Evolutionary conservation across 768 basidiomycete genomes (phyloP), one percentile per base, ranked within the genome.

Genomic region (Podaxis sp.): DNA sequence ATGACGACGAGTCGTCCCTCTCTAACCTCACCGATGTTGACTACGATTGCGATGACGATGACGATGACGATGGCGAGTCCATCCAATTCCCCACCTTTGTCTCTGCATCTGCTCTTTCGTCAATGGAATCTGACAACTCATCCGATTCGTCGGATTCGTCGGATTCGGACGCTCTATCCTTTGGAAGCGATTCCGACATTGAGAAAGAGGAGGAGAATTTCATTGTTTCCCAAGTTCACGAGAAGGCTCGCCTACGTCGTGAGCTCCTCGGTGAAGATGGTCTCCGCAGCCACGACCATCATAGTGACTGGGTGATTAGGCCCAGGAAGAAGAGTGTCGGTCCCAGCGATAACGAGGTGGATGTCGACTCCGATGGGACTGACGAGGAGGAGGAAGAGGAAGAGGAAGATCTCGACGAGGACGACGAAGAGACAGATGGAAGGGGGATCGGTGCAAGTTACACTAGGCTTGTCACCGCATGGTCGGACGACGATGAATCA

Each of bases 401-500:
- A 0, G 78, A 75, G 0, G 77, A 73, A 1, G 80, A 80, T 12
- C 73, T 75, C 24, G 80, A 80, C 2, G 77, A 77, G 48, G 84
- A 84, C 66, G 74, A 78, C 60, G 84, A 75, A 37, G 73, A 71
- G 51, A 63, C 65, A 8, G 72, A 74, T 49, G 73, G 70, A 36
- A 57, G 66, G 60, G 49, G 62, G 48, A 51, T 65, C 70, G 22
- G 72, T 69, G 62, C 66, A 59, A 51, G 69, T 53, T 90, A 87
- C 68, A 82, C 83, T 44, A 89, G 88, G 53, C 80, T 90, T 52
- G 87, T 83, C 53, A 87, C 87, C 1, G 87, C 89, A 48, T 94
- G 90, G 91, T 88, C 88, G 44, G 88, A 89, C 20, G 89, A 87
- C 62, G 90, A 87, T 65, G 91, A 91, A 71, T 88, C 86, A 2